These are phyloP conservation scores for Talaromyces sp. DNA, from an alignment of 2,329 filamentous ascomycete genomes.

Conservation along the genomic window DNA sequence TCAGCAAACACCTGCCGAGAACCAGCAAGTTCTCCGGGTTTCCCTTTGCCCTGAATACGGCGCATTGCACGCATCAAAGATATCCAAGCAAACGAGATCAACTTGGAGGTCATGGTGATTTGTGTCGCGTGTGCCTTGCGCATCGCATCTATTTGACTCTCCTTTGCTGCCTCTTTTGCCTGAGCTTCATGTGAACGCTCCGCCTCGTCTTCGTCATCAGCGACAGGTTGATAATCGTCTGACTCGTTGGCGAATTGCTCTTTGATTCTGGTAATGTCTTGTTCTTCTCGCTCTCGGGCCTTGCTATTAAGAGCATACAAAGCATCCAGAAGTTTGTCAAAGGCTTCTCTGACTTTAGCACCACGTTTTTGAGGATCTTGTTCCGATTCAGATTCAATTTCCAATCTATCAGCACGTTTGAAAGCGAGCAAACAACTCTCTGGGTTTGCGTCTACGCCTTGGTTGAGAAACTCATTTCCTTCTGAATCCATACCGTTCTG, in stretches of 20 bases:
- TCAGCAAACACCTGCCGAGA: constrained; percentile 85
- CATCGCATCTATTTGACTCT: constrained; percentile 53
- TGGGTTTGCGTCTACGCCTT: constrained; percentile 83
- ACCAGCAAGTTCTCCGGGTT: constrained; percentile 64
- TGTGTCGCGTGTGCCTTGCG: constrained; percentile 66
- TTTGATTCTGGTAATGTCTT: constrained; percentile 52
- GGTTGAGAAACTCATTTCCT: constrained; percentile 71
- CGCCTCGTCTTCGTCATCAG: constrained; percentile 52
- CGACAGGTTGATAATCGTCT: constrained; percentile 32
- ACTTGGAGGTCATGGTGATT: constrained; percentile 70
- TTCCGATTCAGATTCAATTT: constrained; percentile 68
- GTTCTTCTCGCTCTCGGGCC: constrained; percentile 60
- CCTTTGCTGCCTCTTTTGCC: constrained; percentile 48
- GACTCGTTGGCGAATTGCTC: constrained; percentile 47
- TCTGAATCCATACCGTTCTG: constrained; percentile 66
- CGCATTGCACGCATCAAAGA: constrained; percentile 90
- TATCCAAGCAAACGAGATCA: constrained; percentile 91
- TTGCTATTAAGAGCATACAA: constrained; percentile 83
- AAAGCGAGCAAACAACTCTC: constrained; percentile 89
- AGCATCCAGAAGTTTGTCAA: constrained; percentile 73
- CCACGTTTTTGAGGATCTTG: constrained; percentile 63
- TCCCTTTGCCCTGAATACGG: constrained; percentile 78
- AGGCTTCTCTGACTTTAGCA: constrained; percentile 73
- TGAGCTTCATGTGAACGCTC: constrained; percentile 46
- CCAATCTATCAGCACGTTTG: constrained; percentile 81